Evolutionary conservation across 768 basidiomycete species (phyloP).

Genomic region (Infundibulicybe gibba): DNA sequence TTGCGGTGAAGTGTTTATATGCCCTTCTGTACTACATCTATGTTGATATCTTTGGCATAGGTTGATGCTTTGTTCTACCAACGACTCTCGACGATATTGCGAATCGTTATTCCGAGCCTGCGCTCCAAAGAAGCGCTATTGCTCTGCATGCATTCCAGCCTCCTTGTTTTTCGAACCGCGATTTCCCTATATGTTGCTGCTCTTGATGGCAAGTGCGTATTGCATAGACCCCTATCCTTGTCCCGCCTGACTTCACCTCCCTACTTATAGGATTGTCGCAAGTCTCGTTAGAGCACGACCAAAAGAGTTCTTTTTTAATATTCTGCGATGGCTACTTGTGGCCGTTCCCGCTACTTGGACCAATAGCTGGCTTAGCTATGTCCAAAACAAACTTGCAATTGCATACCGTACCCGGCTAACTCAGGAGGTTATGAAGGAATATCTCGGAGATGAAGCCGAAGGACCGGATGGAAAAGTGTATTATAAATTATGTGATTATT

Average conservation of each 20-base stretch:
- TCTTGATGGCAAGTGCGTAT: constrained; percentile 81
- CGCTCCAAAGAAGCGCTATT: constrained; percentile 86
- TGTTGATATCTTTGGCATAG: constrained; percentile 31
- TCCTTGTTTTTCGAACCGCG: constrained; percentile 86
- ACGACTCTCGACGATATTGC: constrained; percentile 69
- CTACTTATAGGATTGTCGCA: constrained; percentile 77
- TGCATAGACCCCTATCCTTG: constrained; percentile 3
- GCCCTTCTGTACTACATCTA: neutral
- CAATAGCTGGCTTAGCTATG: constrained; percentile 88
- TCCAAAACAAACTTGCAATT: constrained; percentile 90
- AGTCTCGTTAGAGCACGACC: constrained; percentile 88
- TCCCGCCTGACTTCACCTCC: neutral
- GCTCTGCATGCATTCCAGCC: constrained; percentile 82
- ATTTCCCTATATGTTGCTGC: constrained; percentile 93
- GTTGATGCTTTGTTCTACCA: constrained; percentile 92
- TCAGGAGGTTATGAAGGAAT: constrained; percentile 74
- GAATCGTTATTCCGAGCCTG: constrained; percentile 85
- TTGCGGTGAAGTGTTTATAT: constrained; percentile 52
- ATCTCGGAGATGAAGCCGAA: constrained; percentile 72
- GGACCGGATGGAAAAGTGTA: constrained; percentile 78
- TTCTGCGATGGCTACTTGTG: constrained; percentile 85
- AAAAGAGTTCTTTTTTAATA: constrained; percentile 75
- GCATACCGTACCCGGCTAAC: constrained; percentile 88
- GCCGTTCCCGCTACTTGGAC: constrained; percentile 94
- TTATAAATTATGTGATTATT: constrained; percentile 79